These are phyloP conservation scores for Lactarius tabidus DNA, from an alignment of 768 basidiomycete species.

Conservation along the genomic window DNA sequence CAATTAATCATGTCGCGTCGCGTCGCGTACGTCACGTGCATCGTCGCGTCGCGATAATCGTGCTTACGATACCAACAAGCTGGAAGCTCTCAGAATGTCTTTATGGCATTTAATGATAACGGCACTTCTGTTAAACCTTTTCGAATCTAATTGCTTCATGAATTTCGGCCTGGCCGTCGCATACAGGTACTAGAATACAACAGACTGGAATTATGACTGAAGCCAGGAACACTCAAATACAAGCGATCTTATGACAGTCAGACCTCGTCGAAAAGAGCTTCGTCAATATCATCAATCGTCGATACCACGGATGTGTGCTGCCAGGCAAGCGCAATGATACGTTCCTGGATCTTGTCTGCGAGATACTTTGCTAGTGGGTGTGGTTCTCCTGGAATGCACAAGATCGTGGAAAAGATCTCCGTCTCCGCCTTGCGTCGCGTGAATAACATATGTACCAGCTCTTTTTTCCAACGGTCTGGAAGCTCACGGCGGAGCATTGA, in stretches of 20 bases:
- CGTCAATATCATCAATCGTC: not conserved
- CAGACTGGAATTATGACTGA: not conserved
- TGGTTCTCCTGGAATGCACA: not conserved
- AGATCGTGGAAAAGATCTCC: constrained; percentile 50
- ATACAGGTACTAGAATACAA: not conserved
- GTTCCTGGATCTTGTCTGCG: constrained; percentile 25
- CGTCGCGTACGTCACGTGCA: constrained; percentile 14
- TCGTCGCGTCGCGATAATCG: constrained; percentile 29
- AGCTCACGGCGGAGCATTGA: constrained; percentile 54
- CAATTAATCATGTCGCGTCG: constrained; percentile 25
- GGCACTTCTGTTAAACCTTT: too few species aligned
- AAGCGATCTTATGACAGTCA: not conserved
- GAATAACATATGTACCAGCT: constrained; percentile 77
- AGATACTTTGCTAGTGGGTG: constrained; percentile 30
- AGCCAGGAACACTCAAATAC: not conserved
- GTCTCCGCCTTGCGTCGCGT: constrained; percentile 90
- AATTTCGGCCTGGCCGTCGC: not conserved
- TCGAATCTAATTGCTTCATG: not conserved
- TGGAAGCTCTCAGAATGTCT: too few species aligned
- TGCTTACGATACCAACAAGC: constrained; percentile 8
- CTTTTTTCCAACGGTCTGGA: constrained; percentile 69
- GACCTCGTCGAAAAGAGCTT: not conserved
- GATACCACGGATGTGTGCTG: not conserved
- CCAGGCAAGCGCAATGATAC: not conserved
- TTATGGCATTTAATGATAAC: not conserved